A percentile compares a stretch with the other conserved stretches of the same genome.
Evolutionary conservation across 768 basidiomycete genomes (phyloP).

Genomic region (Mycena galopus): DNA sequence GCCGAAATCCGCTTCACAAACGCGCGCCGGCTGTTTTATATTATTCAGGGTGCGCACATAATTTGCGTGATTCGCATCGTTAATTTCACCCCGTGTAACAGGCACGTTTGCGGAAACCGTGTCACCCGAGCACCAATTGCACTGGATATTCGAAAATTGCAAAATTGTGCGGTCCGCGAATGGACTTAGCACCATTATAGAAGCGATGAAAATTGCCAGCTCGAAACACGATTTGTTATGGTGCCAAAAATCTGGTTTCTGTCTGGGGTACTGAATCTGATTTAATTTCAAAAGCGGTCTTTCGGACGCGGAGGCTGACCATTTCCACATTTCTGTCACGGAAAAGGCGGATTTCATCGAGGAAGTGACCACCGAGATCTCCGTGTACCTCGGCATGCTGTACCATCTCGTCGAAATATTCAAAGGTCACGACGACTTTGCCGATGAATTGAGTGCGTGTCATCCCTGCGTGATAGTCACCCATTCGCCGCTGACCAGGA

Average conservation of each 20-base stretch:
- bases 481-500: constrained; percentile 16
- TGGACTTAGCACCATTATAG: constrained; percentile 85
- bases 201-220: constrained; percentile 91
- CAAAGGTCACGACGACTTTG: constrained; percentile 94
- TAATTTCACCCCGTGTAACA: constrained; percentile 43
- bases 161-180: constrained; percentile 87
- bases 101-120: constrained; percentile 93
- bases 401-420: constrained; percentile 96
- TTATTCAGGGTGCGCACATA: constrained; percentile 82
- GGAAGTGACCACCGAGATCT: constrained; percentile 92
- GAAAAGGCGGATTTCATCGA: constrained; percentile 87
- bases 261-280: constrained; percentile 12
- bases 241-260: constrained; percentile 50
- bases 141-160: constrained; percentile 96
- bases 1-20: constrained; percentile 88
- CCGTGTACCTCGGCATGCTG: constrained; percentile 93
- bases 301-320: constrained; percentile 79
- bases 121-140: constrained; percentile 94
- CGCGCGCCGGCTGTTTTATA: constrained; percentile 88
- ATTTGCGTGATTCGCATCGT: background rate
- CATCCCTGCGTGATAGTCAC: constrained; percentile 7
- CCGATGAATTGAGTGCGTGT: constrained; percentile 92
- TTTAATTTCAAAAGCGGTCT: constrained; percentile 66
- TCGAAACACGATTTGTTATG: constrained; percentile 88
- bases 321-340: constrained; percentile 75